These are phyloP conservation scores for Penicillium sp. DNA, from an alignment of 2,329 filamentous ascomycete species.

Conservation along the genomic window DNA sequence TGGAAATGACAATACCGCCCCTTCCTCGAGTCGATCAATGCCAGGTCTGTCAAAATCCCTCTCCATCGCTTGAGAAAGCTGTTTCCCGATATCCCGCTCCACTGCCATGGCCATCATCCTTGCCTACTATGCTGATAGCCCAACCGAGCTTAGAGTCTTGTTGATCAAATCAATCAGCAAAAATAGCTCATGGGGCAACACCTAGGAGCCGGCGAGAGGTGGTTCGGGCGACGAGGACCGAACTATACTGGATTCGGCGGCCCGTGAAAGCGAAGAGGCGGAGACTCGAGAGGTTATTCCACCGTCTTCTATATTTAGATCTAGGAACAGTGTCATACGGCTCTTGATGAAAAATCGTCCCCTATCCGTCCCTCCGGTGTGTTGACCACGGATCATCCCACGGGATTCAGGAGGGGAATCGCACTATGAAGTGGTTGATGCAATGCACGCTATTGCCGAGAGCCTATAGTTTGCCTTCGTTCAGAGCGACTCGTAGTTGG, in stretches of 20 bases:
- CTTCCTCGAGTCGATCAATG: not conserved
- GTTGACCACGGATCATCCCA: too few species aligned
- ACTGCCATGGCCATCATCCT: not conserved
- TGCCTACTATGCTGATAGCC: not conserved
- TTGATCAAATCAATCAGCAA: not conserved
- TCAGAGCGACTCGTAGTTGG: too few species aligned
- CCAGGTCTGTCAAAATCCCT: not conserved
- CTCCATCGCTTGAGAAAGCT: not conserved
- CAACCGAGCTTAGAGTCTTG: not conserved
- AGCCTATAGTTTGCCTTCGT: too few species aligned
- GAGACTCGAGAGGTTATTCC: not conserved
- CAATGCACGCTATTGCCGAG: too few species aligned
- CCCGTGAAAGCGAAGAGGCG: not conserved
- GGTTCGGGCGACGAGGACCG: not conserved
- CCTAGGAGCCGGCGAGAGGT: not conserved
- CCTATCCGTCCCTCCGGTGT: too few species aligned
- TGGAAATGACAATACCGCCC: not conserved
- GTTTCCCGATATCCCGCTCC: not conserved
- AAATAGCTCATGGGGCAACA: not conserved
- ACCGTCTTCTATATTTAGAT: too few species aligned
- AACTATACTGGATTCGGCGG: not conserved
- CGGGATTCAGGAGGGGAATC: too few species aligned
- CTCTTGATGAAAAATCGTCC: too few species aligned
- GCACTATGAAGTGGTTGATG: too few species aligned
- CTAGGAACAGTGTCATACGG: too few species aligned